phyloP scores from a whole-genome alignment of 2,329 filamentous ascomycete genomes.

The Cryphonectria carpinicola region DNA sequence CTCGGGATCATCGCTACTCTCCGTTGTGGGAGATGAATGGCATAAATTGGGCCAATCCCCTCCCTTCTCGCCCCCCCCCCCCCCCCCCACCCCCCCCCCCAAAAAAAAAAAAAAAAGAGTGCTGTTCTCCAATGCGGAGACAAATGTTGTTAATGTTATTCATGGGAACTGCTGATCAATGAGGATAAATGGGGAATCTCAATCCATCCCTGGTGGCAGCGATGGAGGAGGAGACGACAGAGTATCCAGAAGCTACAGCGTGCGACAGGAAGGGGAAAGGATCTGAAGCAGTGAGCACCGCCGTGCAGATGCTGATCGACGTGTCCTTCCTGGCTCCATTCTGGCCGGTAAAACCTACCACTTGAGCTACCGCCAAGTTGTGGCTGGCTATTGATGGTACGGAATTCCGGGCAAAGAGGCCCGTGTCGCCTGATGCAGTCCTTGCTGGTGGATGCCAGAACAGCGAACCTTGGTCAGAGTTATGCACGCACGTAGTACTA shows the following conservation, averaged over 20 bases:
- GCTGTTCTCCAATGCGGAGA: constrained; percentile 16
- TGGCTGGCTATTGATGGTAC: not conserved
- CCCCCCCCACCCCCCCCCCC: too few relatives aligned
- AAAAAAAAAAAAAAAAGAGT: not conserved
- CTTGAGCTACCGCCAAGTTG: not conserved
- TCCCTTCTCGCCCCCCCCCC: too few relatives aligned
- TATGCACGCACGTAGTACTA: not conserved
- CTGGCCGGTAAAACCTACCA: not conserved
- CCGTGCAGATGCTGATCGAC: not conserved
- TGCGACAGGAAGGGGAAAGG: not conserved
- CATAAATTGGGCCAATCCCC: too few relatives aligned
- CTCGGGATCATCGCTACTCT: too few relatives aligned
- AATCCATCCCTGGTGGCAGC: not conserved
- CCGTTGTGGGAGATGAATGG: too few relatives aligned
- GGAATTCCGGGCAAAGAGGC: not conserved
- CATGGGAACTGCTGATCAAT: not conserved
- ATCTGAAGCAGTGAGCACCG: not conserved
- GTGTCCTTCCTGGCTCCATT: not conserved
- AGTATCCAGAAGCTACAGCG: not conserved
- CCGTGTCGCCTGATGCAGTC: not conserved
- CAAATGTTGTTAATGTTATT: not conserved
- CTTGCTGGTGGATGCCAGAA: not conserved
- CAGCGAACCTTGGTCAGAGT: not conserved
- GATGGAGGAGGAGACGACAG: not conserved
- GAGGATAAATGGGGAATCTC: not conserved